Percentiles rank a stretch among this genome's conserved stretches.
These are phyloP conservation scores for Leccinum sublutescens DNA, from an alignment of 768 basidiomycete genomes.

Conservation along the genomic window DNA sequence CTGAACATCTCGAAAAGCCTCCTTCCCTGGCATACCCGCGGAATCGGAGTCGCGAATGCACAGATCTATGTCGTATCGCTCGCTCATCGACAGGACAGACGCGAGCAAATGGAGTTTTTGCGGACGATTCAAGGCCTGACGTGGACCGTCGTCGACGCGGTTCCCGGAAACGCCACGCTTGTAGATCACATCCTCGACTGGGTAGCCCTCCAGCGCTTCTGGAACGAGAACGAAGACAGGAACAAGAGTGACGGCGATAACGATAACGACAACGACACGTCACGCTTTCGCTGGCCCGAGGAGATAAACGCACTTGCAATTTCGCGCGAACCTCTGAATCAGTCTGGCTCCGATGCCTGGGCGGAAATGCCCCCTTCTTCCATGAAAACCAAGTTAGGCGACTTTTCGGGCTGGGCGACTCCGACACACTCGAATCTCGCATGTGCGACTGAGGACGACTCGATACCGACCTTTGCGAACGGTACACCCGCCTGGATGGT, in stretches of 20 bases:
- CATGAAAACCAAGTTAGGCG: background rate
- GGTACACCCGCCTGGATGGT: constrained; percentile 45
- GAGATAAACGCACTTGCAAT: constrained; percentile 31
- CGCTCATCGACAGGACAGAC: constrained; percentile 52
- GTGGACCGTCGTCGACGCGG: constrained; percentile 57
- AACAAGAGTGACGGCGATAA: background rate
- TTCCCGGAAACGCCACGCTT: constrained; percentile 37
- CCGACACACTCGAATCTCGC: constrained; percentile 28
- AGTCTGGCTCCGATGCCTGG: constrained; percentile 27
- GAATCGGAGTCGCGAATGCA: constrained; percentile 38
- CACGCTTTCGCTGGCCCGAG: constrained; percentile 40
- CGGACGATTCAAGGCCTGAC: constrained; percentile 43
- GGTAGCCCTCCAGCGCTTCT: constrained; percentile 30
- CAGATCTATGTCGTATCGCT: constrained; percentile 61
- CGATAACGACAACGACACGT: background rate
- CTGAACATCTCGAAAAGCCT: background rate
- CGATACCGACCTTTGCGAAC: constrained; percentile 34
- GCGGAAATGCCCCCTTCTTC: background rate
- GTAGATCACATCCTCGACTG: constrained; percentile 43
- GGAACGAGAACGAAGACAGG: background rate
- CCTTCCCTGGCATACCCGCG: constrained; percentile 1
- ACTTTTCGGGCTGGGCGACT: background rate
- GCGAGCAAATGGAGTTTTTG: constrained; percentile 55
- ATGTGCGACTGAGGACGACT: constrained; percentile 44
- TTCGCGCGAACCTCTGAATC: constrained; percentile 5